Conservation (phyloP, 257 asterid species). For the Forsythia suspensa region DNA sequence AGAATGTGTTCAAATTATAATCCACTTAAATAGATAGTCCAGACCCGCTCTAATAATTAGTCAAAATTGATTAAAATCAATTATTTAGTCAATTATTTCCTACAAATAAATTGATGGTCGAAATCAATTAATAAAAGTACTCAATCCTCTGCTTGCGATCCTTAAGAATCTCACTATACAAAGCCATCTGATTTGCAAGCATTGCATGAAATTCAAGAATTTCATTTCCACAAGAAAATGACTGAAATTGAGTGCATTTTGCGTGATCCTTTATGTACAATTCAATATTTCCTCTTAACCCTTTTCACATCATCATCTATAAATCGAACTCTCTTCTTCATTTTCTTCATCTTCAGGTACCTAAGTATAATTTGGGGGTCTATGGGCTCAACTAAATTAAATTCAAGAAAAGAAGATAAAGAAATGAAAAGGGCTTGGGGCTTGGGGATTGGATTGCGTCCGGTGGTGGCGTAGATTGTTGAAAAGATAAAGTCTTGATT, state of each 20-base stretch:
- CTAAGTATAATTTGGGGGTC: slow-evolving; percentile 9
- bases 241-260: not conserved
- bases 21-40: too few species aligned
- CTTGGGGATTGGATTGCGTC: too few species aligned
- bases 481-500: too few species aligned
- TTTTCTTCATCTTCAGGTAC: slow-evolving; percentile 31
- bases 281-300: slow-evolving; percentile 52
- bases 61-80: too few species aligned
- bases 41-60: too few species aligned
- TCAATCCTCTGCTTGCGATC: slow-evolving; percentile 50
- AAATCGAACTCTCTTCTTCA: slow-evolving; percentile 55
- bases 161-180: slow-evolving; percentile 69
- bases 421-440: not conserved
- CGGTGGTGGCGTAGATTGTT: too few species aligned
- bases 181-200: slow-evolving; percentile 62
- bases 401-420: not conserved
- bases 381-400: not conserved
- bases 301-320: slow-evolving; percentile 74
- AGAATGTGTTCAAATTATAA: too few species aligned
- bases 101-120: not conserved
- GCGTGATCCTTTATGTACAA: slow-evolving; percentile 37
- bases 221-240: slow-evolving; percentile 10
- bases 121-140: slow-evolving; percentile 38
- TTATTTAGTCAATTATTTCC: too few species aligned
- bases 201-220: slow-evolving; percentile 27